Percentiles rank a stretch among this genome's conserved stretches.
These are phyloP conservation scores for Dothiorella sarmentorum DNA, from an alignment of 2,329 filamentous ascomycete genomes.

Conservation along the genomic window DNA sequence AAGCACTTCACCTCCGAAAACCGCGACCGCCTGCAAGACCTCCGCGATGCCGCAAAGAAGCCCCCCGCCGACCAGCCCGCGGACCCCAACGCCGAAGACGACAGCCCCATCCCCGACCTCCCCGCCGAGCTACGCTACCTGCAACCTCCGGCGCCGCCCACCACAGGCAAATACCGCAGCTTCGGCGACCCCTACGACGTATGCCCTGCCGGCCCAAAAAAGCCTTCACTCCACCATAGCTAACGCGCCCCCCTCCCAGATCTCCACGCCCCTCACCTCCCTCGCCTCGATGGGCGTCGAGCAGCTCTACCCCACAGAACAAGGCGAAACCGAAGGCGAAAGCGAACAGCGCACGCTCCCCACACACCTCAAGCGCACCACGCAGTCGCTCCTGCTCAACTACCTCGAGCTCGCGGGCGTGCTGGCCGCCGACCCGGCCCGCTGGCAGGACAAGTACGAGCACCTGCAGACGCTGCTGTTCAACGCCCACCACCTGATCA, in stretches of 20 bases:
- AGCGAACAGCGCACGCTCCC: too few species aligned
- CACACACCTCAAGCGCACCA: slow-evolving; percentile 72
- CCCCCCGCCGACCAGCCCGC: slow-evolving; percentile 27
- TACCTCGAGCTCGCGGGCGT: slow-evolving; percentile 81
- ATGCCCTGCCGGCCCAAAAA: not conserved
- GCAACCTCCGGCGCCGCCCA: slow-evolving; percentile 74
- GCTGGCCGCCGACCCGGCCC: slow-evolving; percentile 60
- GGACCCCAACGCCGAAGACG: slow-evolving; percentile 6
- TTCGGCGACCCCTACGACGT: slow-evolving; percentile 53
- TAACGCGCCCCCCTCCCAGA: slow-evolving; percentile 28
- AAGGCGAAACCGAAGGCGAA: too few species aligned
- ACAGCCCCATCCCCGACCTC: slow-evolving; percentile 41
- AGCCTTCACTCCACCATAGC: not conserved
- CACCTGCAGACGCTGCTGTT: slow-evolving; percentile 80
- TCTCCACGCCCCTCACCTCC: slow-evolving; percentile 59
- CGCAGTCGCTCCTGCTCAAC: slow-evolving; percentile 81
- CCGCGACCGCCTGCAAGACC: slow-evolving; percentile 55
- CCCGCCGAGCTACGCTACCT: slow-evolving; percentile 72
- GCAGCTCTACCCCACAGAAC: slow-evolving; percentile 70
- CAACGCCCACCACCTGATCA: slow-evolving; percentile 90
- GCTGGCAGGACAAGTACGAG: slow-evolving; percentile 68
- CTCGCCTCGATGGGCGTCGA: slow-evolving; percentile 69
- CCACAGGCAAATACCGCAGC: slow-evolving; percentile 65
- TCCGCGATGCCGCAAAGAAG: slow-evolving; percentile 39
- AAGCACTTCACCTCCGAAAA: slow-evolving; percentile 79